phyloP scores from a whole-genome alignment of 2,329 filamentous ascomycete species.

The Colletotrichum australisinense region DNA sequence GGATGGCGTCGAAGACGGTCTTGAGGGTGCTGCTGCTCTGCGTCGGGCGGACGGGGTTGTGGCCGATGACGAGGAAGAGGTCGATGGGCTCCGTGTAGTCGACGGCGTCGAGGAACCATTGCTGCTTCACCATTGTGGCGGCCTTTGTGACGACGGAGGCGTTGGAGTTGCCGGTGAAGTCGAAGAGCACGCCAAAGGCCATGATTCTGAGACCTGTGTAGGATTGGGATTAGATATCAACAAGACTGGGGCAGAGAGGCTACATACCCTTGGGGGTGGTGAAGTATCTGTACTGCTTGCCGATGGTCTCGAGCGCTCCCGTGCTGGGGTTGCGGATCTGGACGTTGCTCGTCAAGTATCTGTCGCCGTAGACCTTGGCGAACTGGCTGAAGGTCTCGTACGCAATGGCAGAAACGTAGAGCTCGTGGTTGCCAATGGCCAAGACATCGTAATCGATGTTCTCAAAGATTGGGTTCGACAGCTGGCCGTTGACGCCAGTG shows the following conservation, averaged over 20 bases:
- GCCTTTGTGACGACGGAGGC: slow-evolving; percentile 70
- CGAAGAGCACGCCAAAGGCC: slow-evolving; percentile 57
- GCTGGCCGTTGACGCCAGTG: slow-evolving; percentile 59
- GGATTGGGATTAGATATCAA: neutral
- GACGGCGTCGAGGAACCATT: slow-evolving; percentile 71
- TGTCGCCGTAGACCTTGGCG: slow-evolving; percentile 63
- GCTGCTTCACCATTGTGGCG: slow-evolving; percentile 60
- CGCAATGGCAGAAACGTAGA: slow-evolving; percentile 71
- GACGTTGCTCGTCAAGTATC: slow-evolving; percentile 58
- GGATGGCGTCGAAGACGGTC: slow-evolving; percentile 67
- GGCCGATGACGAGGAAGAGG: slow-evolving; percentile 71
- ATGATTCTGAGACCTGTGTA: slow-evolving; percentile 50
- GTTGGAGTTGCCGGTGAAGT: slow-evolving; percentile 68
- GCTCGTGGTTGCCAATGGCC: slow-evolving; percentile 69
- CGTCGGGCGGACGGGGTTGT: slow-evolving; percentile 66
- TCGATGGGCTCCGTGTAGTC: slow-evolving; percentile 67
- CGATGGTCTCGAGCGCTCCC: slow-evolving; percentile 53
- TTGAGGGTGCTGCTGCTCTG: slow-evolving; percentile 56
- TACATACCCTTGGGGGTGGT: slow-evolving; percentile 49
- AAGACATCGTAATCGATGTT: slow-evolving; percentile 56
- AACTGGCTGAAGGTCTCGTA: slow-evolving; percentile 72
- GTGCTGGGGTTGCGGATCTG: slow-evolving; percentile 54
- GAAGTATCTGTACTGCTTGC: slow-evolving; percentile 57
- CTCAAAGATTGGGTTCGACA: slow-evolving; percentile 60
- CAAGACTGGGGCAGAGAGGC: neutral